Base-by-base conservation (phyloP, 164 flowering plant species). In the Malania oleifera region DNA sequence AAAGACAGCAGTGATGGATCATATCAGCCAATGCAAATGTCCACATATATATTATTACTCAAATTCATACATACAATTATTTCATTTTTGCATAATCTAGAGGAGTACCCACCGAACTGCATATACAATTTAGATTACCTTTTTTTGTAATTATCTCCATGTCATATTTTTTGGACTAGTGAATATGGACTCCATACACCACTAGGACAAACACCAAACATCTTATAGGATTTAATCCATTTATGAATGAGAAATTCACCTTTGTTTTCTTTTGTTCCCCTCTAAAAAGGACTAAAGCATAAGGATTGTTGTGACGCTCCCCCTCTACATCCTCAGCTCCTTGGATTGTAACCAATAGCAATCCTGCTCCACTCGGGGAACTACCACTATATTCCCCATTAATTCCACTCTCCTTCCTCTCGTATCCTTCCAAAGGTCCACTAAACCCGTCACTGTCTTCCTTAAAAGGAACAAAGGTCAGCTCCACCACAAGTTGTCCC, bases 291-390 rank as follows among this genome's bases (percentile, higher is more conserved):
- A 84, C 26, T 17, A 70, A 3, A 28, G 75, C 85, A 63, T 70
- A 84, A 5, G 87, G 91, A 61, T 82, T 84, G 51, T 46, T 82
- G 66, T 82, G 87, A 31, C 60, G 65, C 29, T 71, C 64, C 46
- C 91, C 91, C 63, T 80, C 87, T 0, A 84, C 80, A 54, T 82
- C 82, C 49, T 78, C 73, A 4, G 91, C 87, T 48, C 77, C 78
- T 57, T 70, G 77, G 24, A 84, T 58, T 1, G 65, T 52, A 6
- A 84, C 83, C 41, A 74, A 52, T 52, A 84, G 83, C 23, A 78
- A 52, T 19, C 86, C 86, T 8, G 83, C 80, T 40, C 74, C 83
- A n/a, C 57, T 63, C 3, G 20, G 22, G 28, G 45, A 39, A 22
- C 38, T 59, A 15, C 59, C 53, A 19, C 64, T 70, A 17, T 60